Conservation (phyloP, 345 rosid species). For the Eucalyptus cladocalyx region DNA sequence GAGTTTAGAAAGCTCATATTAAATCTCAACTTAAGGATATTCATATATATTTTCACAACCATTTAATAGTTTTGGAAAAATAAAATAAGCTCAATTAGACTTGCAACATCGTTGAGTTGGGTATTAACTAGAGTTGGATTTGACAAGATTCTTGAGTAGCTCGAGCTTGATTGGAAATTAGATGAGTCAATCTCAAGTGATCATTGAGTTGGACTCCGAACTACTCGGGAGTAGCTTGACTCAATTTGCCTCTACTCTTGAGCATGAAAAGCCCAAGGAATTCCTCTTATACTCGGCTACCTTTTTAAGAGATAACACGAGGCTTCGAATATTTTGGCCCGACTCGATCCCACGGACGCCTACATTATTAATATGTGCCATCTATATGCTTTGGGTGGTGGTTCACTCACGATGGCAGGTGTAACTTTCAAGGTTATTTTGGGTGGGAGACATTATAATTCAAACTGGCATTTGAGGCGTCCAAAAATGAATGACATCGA, state of each 20-base stretch:
- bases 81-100: no score
- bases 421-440: neutral
- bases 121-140: neutral
- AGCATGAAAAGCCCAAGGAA: neutral
- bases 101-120: neutral
- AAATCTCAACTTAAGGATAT: neutral
- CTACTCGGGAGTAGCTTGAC: neutral
- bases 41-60: neutral
- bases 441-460: neutral
- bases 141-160: neutral
- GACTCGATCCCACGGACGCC: neutral
- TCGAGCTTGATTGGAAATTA: neutral
- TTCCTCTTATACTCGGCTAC: neutral
- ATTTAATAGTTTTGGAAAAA: neutral
- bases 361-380: neutral
- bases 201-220: neutral
- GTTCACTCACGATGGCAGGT: neutral
- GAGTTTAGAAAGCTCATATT: neutral
- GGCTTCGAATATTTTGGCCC: neutral
- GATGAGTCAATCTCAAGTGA: neutral
- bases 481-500: neutral
- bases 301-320: neutral
- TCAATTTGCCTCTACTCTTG: neutral
- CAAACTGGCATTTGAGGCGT: neutral
- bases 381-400: neutral